Percentiles rank a stretch among this genome's conserved stretches.
phyloP scores from a whole-genome alignment of 108 stramenopile species.

The Chaetoceros muelleri region DNA sequence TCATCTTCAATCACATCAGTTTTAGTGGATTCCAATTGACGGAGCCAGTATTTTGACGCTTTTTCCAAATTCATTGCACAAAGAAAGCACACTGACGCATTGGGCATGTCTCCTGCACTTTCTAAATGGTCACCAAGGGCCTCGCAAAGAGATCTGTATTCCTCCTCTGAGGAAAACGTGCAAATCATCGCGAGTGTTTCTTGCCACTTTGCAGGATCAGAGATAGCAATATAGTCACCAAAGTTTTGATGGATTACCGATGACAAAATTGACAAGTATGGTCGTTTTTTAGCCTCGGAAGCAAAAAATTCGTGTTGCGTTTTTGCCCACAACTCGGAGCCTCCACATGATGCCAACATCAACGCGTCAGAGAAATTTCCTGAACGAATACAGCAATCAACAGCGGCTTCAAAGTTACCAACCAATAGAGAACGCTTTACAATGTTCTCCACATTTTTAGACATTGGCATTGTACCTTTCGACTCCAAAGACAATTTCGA shows the following conservation, averaged over 20 bases:
- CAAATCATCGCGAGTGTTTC: constrained; percentile 92
- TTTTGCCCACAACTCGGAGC: constrained; percentile 84
- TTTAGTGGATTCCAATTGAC: constrained; percentile 48
- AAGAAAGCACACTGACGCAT: constrained; percentile 91
- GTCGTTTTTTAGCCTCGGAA: constrained; percentile 41
- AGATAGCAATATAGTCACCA: constrained; percentile 48
- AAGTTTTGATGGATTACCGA: constrained; percentile 76
- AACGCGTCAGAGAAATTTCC: constrained; percentile 90
- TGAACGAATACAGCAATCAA: constrained; percentile 87
- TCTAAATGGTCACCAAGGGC: constrained; percentile 81
- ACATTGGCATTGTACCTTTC: constrained; percentile 20
- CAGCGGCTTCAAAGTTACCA: constrained; percentile 94
- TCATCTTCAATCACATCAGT: constrained; percentile 20
- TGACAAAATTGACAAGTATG: constrained; percentile 77
- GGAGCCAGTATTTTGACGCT: constrained; percentile 76
- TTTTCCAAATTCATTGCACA: constrained; percentile 84
- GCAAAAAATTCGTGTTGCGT: constrained; percentile 87
- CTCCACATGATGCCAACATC: constrained; percentile 88
- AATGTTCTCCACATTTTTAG: constrained; percentile 46
- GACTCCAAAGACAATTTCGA: constrained; percentile 9
- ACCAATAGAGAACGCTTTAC: constrained; percentile 86
- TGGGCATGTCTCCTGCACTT: constrained; percentile 50
- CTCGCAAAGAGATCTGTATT: constrained; percentile 85
- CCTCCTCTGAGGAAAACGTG: constrained; percentile 86
- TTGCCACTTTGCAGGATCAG: constrained; percentile 80